These are phyloP conservation scores for Sphaerobolus stellatus DNA, from an alignment of 1,284 basidiomycete genomes.

Conservation along the genomic window DNA sequence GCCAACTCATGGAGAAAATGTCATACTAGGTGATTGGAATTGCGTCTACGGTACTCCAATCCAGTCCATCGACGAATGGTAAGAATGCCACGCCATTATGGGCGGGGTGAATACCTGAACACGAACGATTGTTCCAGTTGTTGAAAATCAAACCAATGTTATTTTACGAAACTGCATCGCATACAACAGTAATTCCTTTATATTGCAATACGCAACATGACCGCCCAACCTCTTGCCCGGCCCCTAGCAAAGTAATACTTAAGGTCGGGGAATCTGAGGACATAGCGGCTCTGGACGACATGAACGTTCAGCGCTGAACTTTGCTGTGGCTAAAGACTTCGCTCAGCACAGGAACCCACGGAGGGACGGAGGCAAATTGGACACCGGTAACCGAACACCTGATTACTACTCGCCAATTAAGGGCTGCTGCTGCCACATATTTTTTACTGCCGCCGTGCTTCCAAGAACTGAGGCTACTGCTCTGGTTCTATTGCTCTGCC, in stretches of 20 bases:
- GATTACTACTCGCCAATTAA: too few relatives aligned
- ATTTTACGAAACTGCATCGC: constrained; percentile 71
- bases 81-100: constrained; percentile 93
- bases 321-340: too few relatives aligned
- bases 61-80: constrained; percentile 95
- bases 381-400: too few relatives aligned
- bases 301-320: too few relatives aligned
- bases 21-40: constrained; percentile 92
- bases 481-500: too few relatives aligned
- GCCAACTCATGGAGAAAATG: neutral
- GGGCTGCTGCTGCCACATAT: too few relatives aligned
- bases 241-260: constrained; percentile 88
- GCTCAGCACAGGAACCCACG: too few relatives aligned
- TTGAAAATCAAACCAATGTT: neutral
- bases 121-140: neutral
- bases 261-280: constrained; percentile 72
- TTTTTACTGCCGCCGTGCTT: too few relatives aligned
- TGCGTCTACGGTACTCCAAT: constrained; percentile 98
- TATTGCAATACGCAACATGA: constrained; percentile 97
- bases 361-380: too few relatives aligned
- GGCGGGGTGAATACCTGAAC: constrained; percentile 81
- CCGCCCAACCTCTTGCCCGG: constrained; percentile 95
- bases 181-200: constrained; percentile 90
- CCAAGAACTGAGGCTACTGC: too few relatives aligned
- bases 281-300: too few relatives aligned